These are phyloP conservation scores for Willaertia magna DNA, from an alignment of 208 protist genomes.

Conservation along the genomic window DNA sequence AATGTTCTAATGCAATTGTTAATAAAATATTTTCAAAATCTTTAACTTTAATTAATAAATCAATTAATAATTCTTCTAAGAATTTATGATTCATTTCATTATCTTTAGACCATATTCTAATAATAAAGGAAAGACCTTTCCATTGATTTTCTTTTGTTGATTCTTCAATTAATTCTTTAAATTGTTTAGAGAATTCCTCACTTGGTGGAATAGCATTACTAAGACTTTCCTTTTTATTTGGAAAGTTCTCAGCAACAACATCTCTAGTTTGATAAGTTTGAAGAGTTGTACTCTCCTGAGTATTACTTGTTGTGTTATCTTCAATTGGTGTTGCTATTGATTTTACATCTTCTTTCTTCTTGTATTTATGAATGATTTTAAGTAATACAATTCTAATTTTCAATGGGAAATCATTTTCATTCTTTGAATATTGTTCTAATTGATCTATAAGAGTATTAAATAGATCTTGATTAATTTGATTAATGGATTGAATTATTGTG, in stretches of 20 bases:
- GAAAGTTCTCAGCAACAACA: background rate
- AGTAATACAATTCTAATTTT: background rate
- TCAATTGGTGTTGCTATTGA: background rate
- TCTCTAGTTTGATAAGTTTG: background rate
- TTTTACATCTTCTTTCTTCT: background rate
- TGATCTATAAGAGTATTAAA: background rate
- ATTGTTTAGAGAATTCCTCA: background rate
- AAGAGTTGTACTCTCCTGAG: background rate
- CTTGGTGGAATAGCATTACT: background rate
- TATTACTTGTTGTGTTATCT: background rate
- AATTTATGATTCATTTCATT: background rate
- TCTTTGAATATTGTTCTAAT: background rate
- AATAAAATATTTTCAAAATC: background rate
- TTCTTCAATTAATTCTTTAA: background rate
- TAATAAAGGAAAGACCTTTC: background rate
- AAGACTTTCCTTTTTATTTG: background rate
- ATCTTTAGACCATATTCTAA: background rate
- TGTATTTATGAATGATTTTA: background rate
- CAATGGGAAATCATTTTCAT: background rate
- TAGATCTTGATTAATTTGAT: background rate
- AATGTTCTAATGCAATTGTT: background rate
- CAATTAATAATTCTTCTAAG: background rate
- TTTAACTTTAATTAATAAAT: background rate
- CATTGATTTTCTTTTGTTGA: background rate
- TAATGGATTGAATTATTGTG: background rate